Conservation (phyloP, 345 rosid species). For the Acer yangbiense region DNA sequence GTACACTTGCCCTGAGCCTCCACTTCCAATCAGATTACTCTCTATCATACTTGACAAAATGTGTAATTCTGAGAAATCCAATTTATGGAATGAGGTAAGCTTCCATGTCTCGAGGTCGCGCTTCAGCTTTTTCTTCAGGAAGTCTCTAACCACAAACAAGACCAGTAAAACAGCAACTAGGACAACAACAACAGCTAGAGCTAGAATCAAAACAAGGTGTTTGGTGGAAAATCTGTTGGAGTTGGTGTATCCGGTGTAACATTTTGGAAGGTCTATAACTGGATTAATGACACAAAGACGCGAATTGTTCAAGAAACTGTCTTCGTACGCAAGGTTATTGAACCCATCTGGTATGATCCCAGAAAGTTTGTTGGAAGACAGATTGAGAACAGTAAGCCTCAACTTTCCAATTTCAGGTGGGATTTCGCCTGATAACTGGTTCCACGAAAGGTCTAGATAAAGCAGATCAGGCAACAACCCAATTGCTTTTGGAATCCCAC, state of each 20-base stretch:
- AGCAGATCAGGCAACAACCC: slow-evolving; percentile 58
- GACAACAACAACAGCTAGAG: slow-evolving; percentile 39
- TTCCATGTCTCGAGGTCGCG: slow-evolving; percentile 63
- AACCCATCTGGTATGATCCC: slow-evolving; percentile 62
- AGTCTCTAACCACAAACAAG: slow-evolving; percentile 49
- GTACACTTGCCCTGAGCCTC: slow-evolving; percentile 92
- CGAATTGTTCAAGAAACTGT: slow-evolving; percentile 70
- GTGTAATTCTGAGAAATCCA: slow-evolving; percentile 63
- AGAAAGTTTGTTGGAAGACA: slow-evolving; percentile 69
- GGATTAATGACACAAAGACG: slow-evolving; percentile 60
- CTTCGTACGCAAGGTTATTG: slow-evolving; percentile 64
- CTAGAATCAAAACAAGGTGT: slow-evolving; percentile 46
- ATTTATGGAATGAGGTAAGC: slow-evolving; percentile 74
- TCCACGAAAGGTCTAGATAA: slow-evolving; percentile 66
- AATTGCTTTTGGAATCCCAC: slow-evolving; percentile 59
- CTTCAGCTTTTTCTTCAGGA: slow-evolving; percentile 39
- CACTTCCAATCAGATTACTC: slow-evolving; percentile 77
- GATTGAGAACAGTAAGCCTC: slow-evolving; percentile 45
- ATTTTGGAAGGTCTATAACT: slow-evolving; percentile 55
- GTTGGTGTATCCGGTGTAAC: slow-evolving; percentile 28
- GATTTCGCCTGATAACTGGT: slow-evolving; percentile 68
- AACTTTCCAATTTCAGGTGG: slow-evolving; percentile 59
- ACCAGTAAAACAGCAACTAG: slow-evolving; percentile 30
- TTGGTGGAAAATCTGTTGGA: slow-evolving; percentile 47
- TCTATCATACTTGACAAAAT: slow-evolving; percentile 70